Base-by-base conservation (phyloP, 1,139 yeast genomes). In the Taiozyma sp. region DNA sequence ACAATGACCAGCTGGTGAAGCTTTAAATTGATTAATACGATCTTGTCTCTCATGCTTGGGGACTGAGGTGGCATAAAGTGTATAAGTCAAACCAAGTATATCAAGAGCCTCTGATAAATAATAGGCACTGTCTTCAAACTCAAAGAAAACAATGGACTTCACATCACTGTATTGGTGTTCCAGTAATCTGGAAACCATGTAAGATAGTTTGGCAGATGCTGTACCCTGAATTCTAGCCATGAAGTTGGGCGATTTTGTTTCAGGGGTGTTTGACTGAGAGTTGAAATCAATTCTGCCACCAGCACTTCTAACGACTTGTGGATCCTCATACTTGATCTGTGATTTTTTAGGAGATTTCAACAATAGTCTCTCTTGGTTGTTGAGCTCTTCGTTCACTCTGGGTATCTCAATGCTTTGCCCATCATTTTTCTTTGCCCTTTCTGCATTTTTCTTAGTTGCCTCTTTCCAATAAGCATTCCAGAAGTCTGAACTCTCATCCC, bases 41-140 rank as follows among this genome's bases (percentile, higher is more conserved):
- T 70, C 70, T 0, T 85, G 77, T 53, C 91, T 67, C 56, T 80
- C 75, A 1, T 68, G 58, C 4, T 80, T 70, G 13, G 75, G 72
- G 38, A 83, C 75, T 49, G 80, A 80, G 0, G 88, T 78, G 0
- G 89, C 83, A 67, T 85, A 85, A 58, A 84, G 72, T 47, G 83
- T 72, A 63, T 83, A 84, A 44, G 77, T 72, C 8, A 84, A 66
- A 0, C 90, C 89, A 24, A 83, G 56, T 1, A 84, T 56, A 65
- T 84, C 91, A 48, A 85, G 63, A 16, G 83, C 70, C 59, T 85
- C 91, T 0, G 87, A 78, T 40, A 85, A 63, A 60, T 83, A 84
- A 61, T 80, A 84, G 0, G 89, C 90, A 54, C 82, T 77, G 57
- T 84, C 89, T 63, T 83, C 89, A 64, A 81, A 83, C 56, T 85